Evolutionary conservation across 495 filamentous ascomycete genomes (phyloP), one percentile per base, ranked within the genome.

Genomic region (Lepidopterella palustris): DNA sequence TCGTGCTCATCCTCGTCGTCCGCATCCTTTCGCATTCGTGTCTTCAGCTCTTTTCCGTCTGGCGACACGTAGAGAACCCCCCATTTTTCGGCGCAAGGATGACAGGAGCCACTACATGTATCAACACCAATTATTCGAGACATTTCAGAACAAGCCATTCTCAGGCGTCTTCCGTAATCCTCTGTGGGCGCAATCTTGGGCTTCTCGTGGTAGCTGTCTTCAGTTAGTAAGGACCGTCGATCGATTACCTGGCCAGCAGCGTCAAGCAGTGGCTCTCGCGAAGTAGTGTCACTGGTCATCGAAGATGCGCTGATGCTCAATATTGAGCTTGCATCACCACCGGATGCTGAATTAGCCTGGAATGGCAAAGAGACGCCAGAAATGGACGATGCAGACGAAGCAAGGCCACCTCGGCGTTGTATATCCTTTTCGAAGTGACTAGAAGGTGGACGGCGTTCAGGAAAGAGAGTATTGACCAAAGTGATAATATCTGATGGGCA

Each of bases 21-120:
- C 1, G 79, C 79, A 65, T 87, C 86, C 59, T 85, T 85, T 0
- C 83, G 84, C 78, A 92, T 86, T 48, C 87, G 82, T 60, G 87
- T 83, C 24, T 81, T 83, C 25, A 93, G 75, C 53, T 77, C 72
- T 63, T 80, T 80, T 13, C 87, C 87, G 74, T 92, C 82, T 15
- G 81, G 72, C 1, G 87, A 84, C 62, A 95, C 80, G 57, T 90
- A 91, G 26, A 95, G 78, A 23, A 93, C 81, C 1, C 84, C 79
- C 86, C 86, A 89, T 45, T 80, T 73, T 69, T 88, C 86, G 11
- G 85, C 86, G 63, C 85, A 88, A 13, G 86, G 86, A 71, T 89
- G 86, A 39, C 83, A 87, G 13, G 77, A 73, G 20, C 86, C 86
- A 54, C 81, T 76, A 13, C 79, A 73, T 23, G 71, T 80, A 29